Percentiles rank a stretch among this genome's conserved stretches.
Evolutionary conservation across 1,139 yeast genomes (phyloP).

Genomic region (Geotrichum bryndzae): DNA sequence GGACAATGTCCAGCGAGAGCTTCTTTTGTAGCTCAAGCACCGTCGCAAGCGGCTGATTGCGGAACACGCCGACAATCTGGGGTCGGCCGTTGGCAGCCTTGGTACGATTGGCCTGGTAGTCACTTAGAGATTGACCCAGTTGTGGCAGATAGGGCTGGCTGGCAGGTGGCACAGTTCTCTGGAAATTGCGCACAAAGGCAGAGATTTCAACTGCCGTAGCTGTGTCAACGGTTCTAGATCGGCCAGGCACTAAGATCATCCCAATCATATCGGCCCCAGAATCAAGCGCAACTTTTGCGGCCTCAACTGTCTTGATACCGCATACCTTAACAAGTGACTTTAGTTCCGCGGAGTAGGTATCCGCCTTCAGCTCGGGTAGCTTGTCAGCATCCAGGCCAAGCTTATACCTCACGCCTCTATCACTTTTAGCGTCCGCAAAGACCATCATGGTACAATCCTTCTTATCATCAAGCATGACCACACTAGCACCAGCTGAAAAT

Average conservation of each 20-base stretch:
- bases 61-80: constrained; percentile 79
- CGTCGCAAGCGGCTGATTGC: constrained; percentile 68
- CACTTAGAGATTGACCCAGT: constrained; percentile 6
- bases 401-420: not conserved
- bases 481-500: constrained; percentile 6
- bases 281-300: constrained; percentile 63
- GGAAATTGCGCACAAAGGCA: constrained; percentile 26
- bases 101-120: not conserved
- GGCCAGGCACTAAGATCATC: constrained; percentile 75
- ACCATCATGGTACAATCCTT: not conserved
- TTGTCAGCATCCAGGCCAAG: not conserved
- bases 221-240: constrained; percentile 62
- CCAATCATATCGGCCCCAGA: constrained; percentile 76
- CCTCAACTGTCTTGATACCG: constrained; percentile 63
- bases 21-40: constrained; percentile 46
- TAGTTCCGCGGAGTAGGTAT: not conserved
- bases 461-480: constrained; percentile 1
- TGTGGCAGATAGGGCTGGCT: not conserved
- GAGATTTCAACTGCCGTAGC: constrained; percentile 54
- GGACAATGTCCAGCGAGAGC: constrained; percentile 66
- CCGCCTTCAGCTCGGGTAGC: not conserved
- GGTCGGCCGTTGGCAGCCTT: constrained; percentile 42
- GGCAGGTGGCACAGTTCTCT: not conserved
- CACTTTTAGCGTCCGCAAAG: not conserved
- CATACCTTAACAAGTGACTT: constrained; percentile 63